Evolutionary conservation across 1,139 yeast species (phyloP), one percentile per base, ranked within the genome.

Genomic region (Hyphopichia khmerensis): DNA sequence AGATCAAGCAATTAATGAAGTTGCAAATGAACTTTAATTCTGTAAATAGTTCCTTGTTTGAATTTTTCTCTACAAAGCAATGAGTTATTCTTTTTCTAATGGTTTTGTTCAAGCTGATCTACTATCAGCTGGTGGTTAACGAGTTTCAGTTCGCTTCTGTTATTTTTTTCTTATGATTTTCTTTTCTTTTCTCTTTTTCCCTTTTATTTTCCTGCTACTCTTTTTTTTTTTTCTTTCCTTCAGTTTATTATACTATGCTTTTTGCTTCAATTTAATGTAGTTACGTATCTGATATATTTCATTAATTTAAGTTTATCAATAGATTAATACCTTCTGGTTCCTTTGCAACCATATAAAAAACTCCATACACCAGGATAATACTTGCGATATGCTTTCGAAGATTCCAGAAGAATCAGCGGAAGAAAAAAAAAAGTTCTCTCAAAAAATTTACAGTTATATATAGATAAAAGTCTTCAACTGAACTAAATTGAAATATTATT

Each of bases 1-100:
- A 17, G 79, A 83, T 48, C 50, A 62, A 36, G 64, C 59, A 14
- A 55, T 67, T 32, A 38, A 42, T 3, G 51, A 50, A 19, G 33
- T 36, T 13, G 39, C 39, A 3, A 29, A 30, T 29, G 39, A 27
- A 11, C 11, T 17, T 6, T 36, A 29, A 29, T 4, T 21, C 24
- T 21, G 24, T 21, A 21, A 6, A 13, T 15, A 11, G 8, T 8
- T n/a, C 34, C 11, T 15, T 31, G 29, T 19, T 34, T 21, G 27
- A 13, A 13, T 34, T 34, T 34, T 9, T n/a, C 6, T 14, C 9
- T 23, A n/a, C n/a, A n/a, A n/a, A n/a, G n/a, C n/a, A n/a, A n/a
- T n/a, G n/a, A n/a, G n/a, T n/a, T n/a, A n/a, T 19, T 21, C 8
- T 8, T 34, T 34, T 26, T 26, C 29, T 26, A 26, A 26, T 11